Evolutionary conservation across 768 basidiomycete genomes (phyloP), one percentile per base, ranked within the genome.

Genomic region (Collybiopsis confluens): DNA sequence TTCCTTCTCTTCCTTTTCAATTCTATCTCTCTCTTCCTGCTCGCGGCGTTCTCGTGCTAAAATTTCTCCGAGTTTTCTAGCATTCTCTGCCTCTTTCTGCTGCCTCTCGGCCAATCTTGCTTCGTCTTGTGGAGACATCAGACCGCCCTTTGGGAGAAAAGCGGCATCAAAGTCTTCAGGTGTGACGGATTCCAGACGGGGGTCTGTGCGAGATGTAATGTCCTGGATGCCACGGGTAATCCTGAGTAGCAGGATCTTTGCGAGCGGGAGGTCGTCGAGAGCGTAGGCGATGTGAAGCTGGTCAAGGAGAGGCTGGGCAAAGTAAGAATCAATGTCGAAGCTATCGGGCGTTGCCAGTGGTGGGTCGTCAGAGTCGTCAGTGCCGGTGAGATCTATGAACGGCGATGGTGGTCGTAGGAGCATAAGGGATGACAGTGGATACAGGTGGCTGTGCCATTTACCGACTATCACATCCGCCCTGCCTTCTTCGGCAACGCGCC

Each of bases 211-310:
- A 11, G 74, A 73, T 9, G 75, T 70, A 63, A 86, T 45, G 20
- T 53, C 79, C 55, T 85, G 76, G 52, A 85, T 76, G 57, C 84
- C 85, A 60, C 78, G 56, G 7, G 64, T 79, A 59, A 85, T 77
- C 20, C 77, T 75, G 46, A 88, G 69, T n/a, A 85, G 73, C 10
- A 87, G 75, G 26, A 81, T 71, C 69, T 82, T 83, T 42, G 85
- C 85, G 56, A 81, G 76, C 55, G 80, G 83, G 54, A 87, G 79
- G 70, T 88, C 72, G 64, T 87, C 85, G 57, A 75, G 71, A 0
- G 84, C 82, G 60, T 86, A 86, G 6, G 86, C 86, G 60, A 77
- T 71, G 61, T 86, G 83, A 35, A 86, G 74, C 65, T 81, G 81
- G 72, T 86, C 85, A 46, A 79, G 75, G 56, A 86, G 76, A 0